These are phyloP conservation scores for Gleditsia sinensis DNA, from an alignment of 306 rosid genomes.

Conservation along the genomic window DNA sequence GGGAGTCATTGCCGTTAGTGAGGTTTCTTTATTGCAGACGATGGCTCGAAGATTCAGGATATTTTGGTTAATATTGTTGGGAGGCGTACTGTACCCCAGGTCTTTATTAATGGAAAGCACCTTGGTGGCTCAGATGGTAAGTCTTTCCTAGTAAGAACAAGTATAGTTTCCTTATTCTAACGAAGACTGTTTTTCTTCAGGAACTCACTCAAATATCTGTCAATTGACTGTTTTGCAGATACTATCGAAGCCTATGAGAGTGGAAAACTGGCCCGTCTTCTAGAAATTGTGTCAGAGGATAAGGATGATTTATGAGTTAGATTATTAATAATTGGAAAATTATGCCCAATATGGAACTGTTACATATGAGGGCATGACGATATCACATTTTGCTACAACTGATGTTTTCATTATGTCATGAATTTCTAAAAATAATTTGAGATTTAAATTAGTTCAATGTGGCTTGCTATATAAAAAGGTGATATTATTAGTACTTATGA, in stretches of 20 bases:
- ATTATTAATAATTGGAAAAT: conserved; percentile 16
- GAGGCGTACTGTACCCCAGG: conserved; percentile 94
- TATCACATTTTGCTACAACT: conserved; percentile 21
- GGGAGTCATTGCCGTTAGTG: conserved; percentile 27
- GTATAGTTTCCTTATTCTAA: not conserved
- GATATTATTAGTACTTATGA: not conserved
- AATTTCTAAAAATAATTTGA: not conserved
- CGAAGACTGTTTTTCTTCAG: conserved; percentile 1
- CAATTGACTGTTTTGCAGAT: conserved; percentile 53
- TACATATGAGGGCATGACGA: conserved; percentile 12
- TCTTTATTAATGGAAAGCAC: conserved; percentile 79
- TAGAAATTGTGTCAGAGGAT: conserved; percentile 52
- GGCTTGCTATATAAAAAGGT: not conserved
- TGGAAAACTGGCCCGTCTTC: conserved; percentile 67
- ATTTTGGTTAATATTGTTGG: conserved; percentile 63
- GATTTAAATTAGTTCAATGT: not conserved
- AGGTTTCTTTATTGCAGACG: conserved; percentile 56
- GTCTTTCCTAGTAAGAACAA: not conserved
- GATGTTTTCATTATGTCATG: not conserved
- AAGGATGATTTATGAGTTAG: conserved; percentile 60
- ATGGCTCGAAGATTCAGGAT: conserved; percentile 75
- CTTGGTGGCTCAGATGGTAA: conserved; percentile 96
- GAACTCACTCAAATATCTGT: conserved; percentile 5
- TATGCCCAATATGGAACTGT: not conserved
- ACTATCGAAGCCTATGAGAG: conserved; percentile 76